A percentile compares a stretch with the other conserved stretches of the same genome.
phyloP scores from a whole-genome alignment of 192 early-diverging fungal species.

The Podila horticola region DNA sequence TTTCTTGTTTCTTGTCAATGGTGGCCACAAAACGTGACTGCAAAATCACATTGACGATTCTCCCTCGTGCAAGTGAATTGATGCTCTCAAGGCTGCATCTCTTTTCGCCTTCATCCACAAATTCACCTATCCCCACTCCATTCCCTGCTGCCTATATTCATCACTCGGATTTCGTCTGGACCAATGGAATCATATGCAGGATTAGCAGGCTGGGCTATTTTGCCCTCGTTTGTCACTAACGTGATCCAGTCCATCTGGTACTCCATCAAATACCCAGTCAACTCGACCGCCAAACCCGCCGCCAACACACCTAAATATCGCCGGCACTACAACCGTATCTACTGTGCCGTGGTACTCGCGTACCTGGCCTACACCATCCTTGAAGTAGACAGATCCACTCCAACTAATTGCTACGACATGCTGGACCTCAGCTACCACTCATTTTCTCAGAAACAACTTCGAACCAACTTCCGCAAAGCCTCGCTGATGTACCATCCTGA shows the following conservation, averaged over 20 bases:
- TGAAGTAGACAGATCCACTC: conserved; percentile 45
- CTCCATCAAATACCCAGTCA: conserved; percentile 42
- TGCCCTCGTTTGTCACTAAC: conserved; percentile 51
- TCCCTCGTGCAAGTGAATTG: background rate
- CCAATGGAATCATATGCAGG: conserved; percentile 44
- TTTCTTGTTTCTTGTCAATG: no score
- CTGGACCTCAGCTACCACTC: conserved; percentile 41
- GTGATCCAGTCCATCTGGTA: conserved; percentile 55
- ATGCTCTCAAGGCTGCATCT: background rate
- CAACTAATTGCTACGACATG: conserved; percentile 51
- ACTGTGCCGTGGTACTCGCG: conserved; percentile 45
- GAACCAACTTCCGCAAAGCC: conserved; percentile 51
- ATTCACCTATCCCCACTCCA: background rate
- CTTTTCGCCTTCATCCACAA: background rate
- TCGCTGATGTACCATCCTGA: conserved; percentile 51
- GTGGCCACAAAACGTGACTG: background rate
- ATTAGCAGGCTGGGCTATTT: conserved; percentile 48
- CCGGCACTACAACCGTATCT: conserved; percentile 54
- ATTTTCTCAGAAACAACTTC: conserved; percentile 50
- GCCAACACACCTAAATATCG: conserved; percentile 47
- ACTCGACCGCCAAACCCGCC: conserved; percentile 46
- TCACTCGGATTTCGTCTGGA: background rate
- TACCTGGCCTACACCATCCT: conserved; percentile 57
- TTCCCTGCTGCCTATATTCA: background rate
- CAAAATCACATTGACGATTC: background rate